Evolutionary conservation across 495 filamentous ascomycete genomes (phyloP), one percentile per base, ranked within the genome.

Genomic region (Daldinia decipiens): DNA sequence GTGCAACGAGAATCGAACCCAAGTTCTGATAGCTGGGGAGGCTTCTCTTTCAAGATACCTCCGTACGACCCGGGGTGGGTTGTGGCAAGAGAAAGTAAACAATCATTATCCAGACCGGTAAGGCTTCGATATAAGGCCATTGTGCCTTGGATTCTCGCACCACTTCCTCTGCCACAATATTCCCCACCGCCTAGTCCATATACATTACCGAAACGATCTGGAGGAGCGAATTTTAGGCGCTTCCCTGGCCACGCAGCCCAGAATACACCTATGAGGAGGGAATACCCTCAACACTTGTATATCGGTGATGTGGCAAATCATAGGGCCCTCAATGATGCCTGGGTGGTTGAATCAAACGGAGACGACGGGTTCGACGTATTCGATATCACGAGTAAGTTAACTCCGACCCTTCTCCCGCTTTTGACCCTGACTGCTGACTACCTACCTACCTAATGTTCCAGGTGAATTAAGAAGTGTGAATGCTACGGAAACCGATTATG

Each of bases 271-370:
- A 0, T 29, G 9, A 56, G 7, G 17, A 56, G 31, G 8, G 7
- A 13, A 5, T 43, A 58, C 31, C 45, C 32, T 36, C 21, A n/a
- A 60, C 31, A 67, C 29, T 34, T 54, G 6, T 60, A 59, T 27
- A 51, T 58, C 6, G 50, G 58, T 4, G 6, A 21, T 17, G 52
- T 68, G 4, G 65, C 59, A 40, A 54, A 68, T 27, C 59, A 68
- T 29, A 51, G 43, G 15, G 39, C 11, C 13, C 39, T 58, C 11
- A 15, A 58, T 32, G 40, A 68, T 26, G 51, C 58, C 9, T 68
- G 65, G 65, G 26, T 68, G 0, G 53, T 68, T 34, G 40, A 58
- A 24, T 31, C 29, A 8, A 59, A 62, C 32, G 26, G 13, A 19
- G 8, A 1, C 31, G 43, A 19, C 21, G 58, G 40, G 5, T 58